Evolutionary conservation across 2,329 filamentous ascomycete species (phyloP), one percentile per base, ranked within the genome.

Genomic region (Sporothrix inflata): DNA sequence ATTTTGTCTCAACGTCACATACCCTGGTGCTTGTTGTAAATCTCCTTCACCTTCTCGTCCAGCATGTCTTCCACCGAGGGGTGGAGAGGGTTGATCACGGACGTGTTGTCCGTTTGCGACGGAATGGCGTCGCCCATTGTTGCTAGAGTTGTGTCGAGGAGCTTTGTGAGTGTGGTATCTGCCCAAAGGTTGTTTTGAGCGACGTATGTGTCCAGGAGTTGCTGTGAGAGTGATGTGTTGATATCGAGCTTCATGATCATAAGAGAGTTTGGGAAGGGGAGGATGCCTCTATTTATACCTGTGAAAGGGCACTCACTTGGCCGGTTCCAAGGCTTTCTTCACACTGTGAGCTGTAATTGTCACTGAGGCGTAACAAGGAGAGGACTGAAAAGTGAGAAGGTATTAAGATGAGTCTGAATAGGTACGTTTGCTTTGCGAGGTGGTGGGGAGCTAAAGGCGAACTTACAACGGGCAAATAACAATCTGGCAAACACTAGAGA

Each of bases 11-110:
- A 11, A 2, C 14, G 1, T 24, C 34, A 47, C 73, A 14, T 30
- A 72, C 73, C 57, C 24, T 74, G 73, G 40, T 74, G 69, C 27
- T 70, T 57, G 60, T 72, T 73, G 70, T 74, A 74, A n/a, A 74
- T 70, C 6, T 38, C 61, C 34, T 73, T 71, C 67, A 70, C 68
- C 47, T 72, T 67, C 16, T 65, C 65, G 55, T 73, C 72, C 1
- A 74, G 34, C 67, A 49, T 12, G 14, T 16, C 14, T 53, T 72
- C 71, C 9, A 74, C 72, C 1, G 73, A 72, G 1, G 73, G 73
- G 40, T 74, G 71, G 12, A 74, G 42, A 4, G 66, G 57, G 45
- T 73, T 74, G 27, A 74, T 27, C 34, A 51, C 47, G 34, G 68
- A 3, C 11, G 16, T 12, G 14, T 7, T 24, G 9, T 21, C 45